Conservation (phyloP, 441 rosid species). For the Aleurites moluccanus region DNA sequence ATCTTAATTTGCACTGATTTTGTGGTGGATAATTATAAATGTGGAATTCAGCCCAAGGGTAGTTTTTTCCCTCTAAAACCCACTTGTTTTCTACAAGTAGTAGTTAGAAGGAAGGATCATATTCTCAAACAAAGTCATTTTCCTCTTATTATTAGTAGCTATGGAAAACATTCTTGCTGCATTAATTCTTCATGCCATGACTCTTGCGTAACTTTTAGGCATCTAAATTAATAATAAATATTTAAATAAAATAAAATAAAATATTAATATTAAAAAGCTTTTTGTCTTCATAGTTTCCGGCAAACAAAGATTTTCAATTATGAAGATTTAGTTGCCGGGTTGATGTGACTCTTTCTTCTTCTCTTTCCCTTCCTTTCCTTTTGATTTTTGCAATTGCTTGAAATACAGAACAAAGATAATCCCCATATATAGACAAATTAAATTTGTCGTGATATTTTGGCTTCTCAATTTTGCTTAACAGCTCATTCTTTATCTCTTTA, state of each 20-base stretch:
- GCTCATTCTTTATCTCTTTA: too few species aligned
- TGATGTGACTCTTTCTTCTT: constrained; percentile 37
- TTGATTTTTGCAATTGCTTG: constrained; percentile 21
- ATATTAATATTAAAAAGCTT: background rate
- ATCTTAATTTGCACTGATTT: constrained; percentile 29
- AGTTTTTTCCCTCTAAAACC: background rate
- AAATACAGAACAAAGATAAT: constrained; percentile 10
- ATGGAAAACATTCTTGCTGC: constrained; percentile 15
- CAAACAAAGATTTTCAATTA: constrained; percentile 27
- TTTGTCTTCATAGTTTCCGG: background rate
- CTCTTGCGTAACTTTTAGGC: constrained; percentile 22
- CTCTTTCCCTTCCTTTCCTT: constrained; percentile 7
- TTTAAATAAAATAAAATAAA: background rate
- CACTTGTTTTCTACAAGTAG: constrained; percentile 17
- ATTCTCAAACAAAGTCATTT: background rate
- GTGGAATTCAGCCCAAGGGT: too few species aligned
- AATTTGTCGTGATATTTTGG: too few species aligned
- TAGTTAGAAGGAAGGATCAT: background rate
- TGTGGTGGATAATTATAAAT: constrained; percentile 10
- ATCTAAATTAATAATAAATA: background rate
- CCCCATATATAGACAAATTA: too few species aligned
- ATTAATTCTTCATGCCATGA: constrained; percentile 28
- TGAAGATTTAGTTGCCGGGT: constrained; percentile 45
- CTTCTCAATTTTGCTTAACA: too few species aligned
- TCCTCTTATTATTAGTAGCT: background rate